Conservation (phyloP, 345 rosid species). For the Durio zibethinus region DNA sequence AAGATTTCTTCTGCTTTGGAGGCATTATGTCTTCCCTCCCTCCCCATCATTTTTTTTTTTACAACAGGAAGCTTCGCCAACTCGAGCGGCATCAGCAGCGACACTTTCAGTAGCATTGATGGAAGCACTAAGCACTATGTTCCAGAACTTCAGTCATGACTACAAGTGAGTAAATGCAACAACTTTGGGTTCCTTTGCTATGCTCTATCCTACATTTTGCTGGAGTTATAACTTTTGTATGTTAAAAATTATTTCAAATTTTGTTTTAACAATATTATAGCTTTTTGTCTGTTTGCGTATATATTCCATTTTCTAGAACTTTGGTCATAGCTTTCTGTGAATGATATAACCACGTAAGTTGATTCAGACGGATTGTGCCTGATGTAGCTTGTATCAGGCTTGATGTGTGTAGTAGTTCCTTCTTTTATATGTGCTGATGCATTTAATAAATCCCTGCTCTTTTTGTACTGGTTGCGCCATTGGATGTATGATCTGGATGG, state of each 20-base stretch:
- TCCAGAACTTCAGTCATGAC: constrained; percentile 75
- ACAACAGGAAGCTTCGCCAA: constrained; percentile 86
- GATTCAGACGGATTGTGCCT: no score
- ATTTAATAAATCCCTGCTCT: constrained; percentile 86
- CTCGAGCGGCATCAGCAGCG: constrained; percentile 94
- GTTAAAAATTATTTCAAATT: constrained; percentile 1
- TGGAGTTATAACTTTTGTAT: not conserved
- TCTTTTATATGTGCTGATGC: constrained; percentile 97
- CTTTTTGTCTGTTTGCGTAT: not conserved
- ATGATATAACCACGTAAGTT: not conserved
- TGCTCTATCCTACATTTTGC: not conserved
- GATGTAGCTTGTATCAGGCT: no score
- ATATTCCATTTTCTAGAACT: constrained; percentile 1
- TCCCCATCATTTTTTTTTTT: constrained; percentile 4
- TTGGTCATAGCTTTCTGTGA: not conserved
- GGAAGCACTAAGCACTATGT: constrained; percentile 86
- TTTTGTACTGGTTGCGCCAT: constrained; percentile 99
- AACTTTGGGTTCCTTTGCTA: not conserved
- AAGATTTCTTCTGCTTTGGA: not conserved
- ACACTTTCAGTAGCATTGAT: constrained; percentile 93
- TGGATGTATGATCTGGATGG: constrained; percentile 99
- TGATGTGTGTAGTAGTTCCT: no score
- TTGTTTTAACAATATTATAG: not conserved
- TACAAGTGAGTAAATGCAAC: constrained; percentile 65
- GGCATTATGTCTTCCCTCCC: not conserved